Conservation (phyloP, 2,329 filamentous ascomycete genomes). For the Cercospora beticola region DNA sequence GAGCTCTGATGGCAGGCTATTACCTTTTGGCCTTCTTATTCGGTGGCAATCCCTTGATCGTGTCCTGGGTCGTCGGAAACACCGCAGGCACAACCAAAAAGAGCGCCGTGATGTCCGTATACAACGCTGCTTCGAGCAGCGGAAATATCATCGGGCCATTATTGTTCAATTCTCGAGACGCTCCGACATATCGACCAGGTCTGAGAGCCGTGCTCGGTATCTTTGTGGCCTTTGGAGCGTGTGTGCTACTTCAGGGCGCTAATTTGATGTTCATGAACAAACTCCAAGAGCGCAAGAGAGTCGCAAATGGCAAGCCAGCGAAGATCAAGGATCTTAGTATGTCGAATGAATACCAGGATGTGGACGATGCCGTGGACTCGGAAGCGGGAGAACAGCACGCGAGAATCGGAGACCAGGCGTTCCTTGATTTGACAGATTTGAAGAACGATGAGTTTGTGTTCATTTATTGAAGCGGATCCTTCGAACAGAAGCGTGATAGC, state of each 20-base stretch:
- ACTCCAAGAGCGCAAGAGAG: slow-evolving; percentile 55
- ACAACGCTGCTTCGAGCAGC: slow-evolving; percentile 59
- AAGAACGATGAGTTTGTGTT: slow-evolving; percentile 24
- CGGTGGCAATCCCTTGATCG: slow-evolving; percentile 64
- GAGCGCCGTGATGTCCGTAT: slow-evolving; percentile 62
- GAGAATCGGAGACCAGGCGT: slow-evolving; percentile 51
- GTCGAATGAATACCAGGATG: slow-evolving; percentile 52
- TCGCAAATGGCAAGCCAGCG: slow-evolving; percentile 61
- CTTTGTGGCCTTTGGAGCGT: slow-evolving; percentile 54
- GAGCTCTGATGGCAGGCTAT: slow-evolving; percentile 59
- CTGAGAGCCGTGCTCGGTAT: slow-evolving; percentile 57
- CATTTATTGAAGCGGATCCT: slow-evolving; percentile 7
- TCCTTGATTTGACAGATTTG: slow-evolving; percentile 61
- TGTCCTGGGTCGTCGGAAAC: slow-evolving; percentile 69
- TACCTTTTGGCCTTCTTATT: slow-evolving; percentile 67
- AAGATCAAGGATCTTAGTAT: slow-evolving; percentile 62
- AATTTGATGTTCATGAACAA: slow-evolving; percentile 60
- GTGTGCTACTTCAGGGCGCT: slow-evolving; percentile 55
- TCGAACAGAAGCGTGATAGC: background rate
- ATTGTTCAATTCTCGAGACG: slow-evolving; percentile 59
- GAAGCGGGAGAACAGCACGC: slow-evolving; percentile 28
- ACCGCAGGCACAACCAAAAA: slow-evolving; percentile 68
- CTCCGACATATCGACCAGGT: slow-evolving; percentile 59
- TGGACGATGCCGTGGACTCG: slow-evolving; percentile 24
- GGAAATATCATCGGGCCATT: slow-evolving; percentile 69